Evolutionary conservation across 768 basidiomycete genomes (phyloP).

Genomic region (Panaeolus cyanescens): DNA sequence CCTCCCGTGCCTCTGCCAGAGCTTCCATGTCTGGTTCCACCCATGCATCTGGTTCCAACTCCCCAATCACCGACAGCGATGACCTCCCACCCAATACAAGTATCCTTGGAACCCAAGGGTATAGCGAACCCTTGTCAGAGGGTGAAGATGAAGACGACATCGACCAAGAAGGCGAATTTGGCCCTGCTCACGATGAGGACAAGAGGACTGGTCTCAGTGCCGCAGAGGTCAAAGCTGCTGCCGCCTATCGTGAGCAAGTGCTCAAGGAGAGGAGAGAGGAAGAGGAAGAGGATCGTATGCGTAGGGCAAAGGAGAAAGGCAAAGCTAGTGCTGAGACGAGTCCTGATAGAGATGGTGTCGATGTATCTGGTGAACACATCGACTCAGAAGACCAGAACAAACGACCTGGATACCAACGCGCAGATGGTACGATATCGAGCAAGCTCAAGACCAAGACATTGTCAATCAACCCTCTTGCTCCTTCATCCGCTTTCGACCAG

Average conservation of each 20-base stretch:
- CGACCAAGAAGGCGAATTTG: conserved; percentile 67
- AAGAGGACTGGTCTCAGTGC: conserved; percentile 76
- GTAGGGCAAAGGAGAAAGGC: conserved; percentile 22
- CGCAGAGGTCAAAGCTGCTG: conserved; percentile 78
- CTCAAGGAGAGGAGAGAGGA: conserved; percentile 50
- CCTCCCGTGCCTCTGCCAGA: conserved; percentile 18
- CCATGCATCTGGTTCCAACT: conserved; percentile 31
- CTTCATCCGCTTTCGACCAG: conserved; percentile 83
- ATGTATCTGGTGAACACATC: conserved; percentile 21
- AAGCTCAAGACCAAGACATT: conserved; percentile 38
- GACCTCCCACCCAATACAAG: background rate
- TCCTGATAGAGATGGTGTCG: conserved; percentile 21
- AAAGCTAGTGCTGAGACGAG: conserved; percentile 4
- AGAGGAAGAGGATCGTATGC: conserved; percentile 23
- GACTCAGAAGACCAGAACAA: conserved; percentile 14
- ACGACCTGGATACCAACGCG: conserved; percentile 37
- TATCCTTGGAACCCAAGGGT: conserved; percentile 35
- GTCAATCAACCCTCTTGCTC: conserved; percentile 86
- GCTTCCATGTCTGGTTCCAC: conserved; percentile 11
- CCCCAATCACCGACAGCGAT: conserved; percentile 27
- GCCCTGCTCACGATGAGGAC: conserved; percentile 80
- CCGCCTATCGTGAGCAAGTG: conserved; percentile 83
- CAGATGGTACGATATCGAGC: conserved; percentile 21
- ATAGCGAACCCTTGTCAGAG: conserved; percentile 92
- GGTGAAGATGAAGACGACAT: conserved; percentile 63